Conservation (phyloP, 306 rosid species). For the Ziziphus jujuba region DNA sequence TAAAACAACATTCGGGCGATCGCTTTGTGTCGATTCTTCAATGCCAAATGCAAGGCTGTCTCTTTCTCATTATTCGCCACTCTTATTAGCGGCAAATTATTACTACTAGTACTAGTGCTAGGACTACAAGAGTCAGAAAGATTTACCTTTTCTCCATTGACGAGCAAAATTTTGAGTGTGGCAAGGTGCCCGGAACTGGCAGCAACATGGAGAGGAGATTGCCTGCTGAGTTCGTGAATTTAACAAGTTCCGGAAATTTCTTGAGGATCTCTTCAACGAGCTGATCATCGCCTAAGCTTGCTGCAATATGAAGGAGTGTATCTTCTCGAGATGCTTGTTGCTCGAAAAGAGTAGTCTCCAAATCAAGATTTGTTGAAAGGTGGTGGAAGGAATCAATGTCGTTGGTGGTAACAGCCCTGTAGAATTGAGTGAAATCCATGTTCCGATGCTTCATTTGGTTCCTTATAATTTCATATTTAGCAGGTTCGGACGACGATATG, state of each 20-base stretch:
- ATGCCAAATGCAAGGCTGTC: conserved; percentile 35
- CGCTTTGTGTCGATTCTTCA: neutral
- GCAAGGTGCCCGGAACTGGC: neutral
- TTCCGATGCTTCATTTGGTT: too few species aligned
- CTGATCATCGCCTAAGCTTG: neutral
- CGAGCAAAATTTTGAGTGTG: neutral
- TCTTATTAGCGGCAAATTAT: neutral
- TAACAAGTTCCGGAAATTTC: neutral
- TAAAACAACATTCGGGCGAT: conserved; percentile 5
- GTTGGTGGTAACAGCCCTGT: neutral
- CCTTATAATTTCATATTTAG: too few species aligned
- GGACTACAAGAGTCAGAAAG: neutral
- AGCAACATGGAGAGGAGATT: conserved; percentile 32
- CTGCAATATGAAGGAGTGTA: conserved; percentile 34
- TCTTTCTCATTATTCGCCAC: conserved; percentile 8
- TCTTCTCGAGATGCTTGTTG: conserved; percentile 6
- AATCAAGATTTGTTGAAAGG: neutral
- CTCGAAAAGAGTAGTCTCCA: neutral
- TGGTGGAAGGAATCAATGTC: neutral
- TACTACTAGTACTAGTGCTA: neutral
- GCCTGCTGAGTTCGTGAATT: neutral
- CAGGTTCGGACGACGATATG: too few species aligned
- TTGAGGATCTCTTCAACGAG: neutral
- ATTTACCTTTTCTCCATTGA: neutral
- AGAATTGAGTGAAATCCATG: neutral